Percentiles rank a stretch among this genome's conserved stretches.
phyloP scores from a whole-genome alignment of 768 basidiomycete genomes.

The Leccinum arenicola region DNA sequence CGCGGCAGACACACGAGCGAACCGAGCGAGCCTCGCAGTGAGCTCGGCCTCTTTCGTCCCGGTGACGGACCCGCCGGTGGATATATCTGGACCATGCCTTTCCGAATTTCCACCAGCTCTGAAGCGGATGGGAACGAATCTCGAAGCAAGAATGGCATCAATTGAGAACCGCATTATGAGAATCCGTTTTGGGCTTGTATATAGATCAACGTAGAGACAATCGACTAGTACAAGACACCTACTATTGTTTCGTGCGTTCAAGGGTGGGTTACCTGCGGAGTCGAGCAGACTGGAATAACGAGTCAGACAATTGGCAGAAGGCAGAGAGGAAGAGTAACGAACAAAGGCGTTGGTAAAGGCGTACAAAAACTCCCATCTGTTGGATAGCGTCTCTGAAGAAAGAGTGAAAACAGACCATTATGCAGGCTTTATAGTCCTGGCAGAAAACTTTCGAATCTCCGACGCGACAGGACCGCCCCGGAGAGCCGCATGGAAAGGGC shows the following conservation, averaged over 20 bases:
- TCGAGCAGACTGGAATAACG: conserved; percentile 20
- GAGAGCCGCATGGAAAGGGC: conserved; percentile 11
- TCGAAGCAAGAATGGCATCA: conserved; percentile 19
- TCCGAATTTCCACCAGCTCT: conserved; percentile 10
- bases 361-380: conserved; percentile 34
- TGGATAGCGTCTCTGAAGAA: conserved; percentile 27
- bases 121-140: conserved; percentile 24
- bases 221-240: background rate
- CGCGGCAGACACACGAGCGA: conserved; percentile 24
- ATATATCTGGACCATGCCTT: conserved; percentile 27
- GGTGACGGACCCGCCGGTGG: conserved; percentile 3
- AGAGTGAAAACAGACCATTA: background rate
- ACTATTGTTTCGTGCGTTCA: conserved; percentile 24
- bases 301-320: conserved; percentile 8
- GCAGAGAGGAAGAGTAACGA: conserved; percentile 9
- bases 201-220: conserved; percentile 4
- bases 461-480: conserved; percentile 20
- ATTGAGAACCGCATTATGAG: conserved; percentile 24
- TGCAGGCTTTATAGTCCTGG: conserved; percentile 19
- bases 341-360: conserved; percentile 29
- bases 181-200: conserved; percentile 10
- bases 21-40: conserved; percentile 21
- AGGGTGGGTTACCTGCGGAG: conserved; percentile 30
- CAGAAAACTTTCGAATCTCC: conserved; percentile 23
- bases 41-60: conserved; percentile 22